Percentiles rank a stretch among this genome's conserved stretches.
These are phyloP conservation scores for Phragmites australis DNA, from an alignment of 176 grass and related monocot genomes.

Conservation along the genomic window DNA sequence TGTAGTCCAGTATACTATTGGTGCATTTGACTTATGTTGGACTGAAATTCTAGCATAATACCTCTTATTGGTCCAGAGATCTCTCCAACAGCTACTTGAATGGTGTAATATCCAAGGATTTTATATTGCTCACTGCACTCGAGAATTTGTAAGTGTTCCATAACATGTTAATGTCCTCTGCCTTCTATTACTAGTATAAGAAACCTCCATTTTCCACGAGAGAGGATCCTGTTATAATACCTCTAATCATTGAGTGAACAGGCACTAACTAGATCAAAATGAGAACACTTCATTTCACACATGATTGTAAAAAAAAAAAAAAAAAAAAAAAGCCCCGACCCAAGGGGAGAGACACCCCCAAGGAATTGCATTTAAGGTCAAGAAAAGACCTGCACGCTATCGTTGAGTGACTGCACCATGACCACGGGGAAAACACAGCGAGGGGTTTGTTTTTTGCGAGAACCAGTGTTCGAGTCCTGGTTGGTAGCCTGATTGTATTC, in stretches of 20 bases:
- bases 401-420: no score
- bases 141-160: slow-evolving; percentile 49
- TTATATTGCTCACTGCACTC: slow-evolving; percentile 32
- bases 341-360: no score
- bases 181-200: neutral
- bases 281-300: neutral
- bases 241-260: neutral
- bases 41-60: neutral
- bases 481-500: no score
- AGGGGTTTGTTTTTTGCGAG: no score
- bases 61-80: no score
- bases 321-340: no score
- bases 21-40: neutral
- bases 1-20: no score
- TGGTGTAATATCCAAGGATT: slow-evolving; percentile 32
- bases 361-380: no score
- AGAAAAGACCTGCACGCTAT: no score
- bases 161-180: neutral
- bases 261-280: neutral
- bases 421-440: no score
- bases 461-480: no score
- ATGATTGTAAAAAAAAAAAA: no score
- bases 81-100: slow-evolving; percentile 37
- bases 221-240: neutral
- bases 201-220: neutral